Conservation (phyloP, 306 rosid species). For the Vigna reflexopilosa region DNA sequence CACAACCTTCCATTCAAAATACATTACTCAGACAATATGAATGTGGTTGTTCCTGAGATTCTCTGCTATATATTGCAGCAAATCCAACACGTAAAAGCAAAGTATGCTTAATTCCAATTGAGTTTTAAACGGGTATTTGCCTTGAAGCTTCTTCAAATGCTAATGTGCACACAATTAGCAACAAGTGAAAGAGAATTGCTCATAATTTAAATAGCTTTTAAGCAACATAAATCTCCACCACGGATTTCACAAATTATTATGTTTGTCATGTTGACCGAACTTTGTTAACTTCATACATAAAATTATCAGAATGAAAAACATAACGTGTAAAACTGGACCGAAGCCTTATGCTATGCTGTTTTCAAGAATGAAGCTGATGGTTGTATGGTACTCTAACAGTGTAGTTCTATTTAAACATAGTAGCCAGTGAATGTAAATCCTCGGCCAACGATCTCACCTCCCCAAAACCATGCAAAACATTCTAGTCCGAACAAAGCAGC, state of each 20-base stretch:
- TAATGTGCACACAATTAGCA: not conserved
- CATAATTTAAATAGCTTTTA: conserved; percentile 7
- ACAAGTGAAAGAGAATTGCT: conserved; percentile 8
- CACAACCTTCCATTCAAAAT: too few relatives aligned
- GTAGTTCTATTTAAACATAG: conserved; percentile 42
- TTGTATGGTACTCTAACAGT: not conserved
- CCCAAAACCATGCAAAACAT: conserved; percentile 65
- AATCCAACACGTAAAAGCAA: not conserved
- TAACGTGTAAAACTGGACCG: not conserved
- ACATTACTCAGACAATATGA: too few relatives aligned
- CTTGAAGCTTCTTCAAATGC: conserved; percentile 23
- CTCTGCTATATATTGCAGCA: conserved; percentile 25
- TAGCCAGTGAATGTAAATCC: conserved; percentile 65
- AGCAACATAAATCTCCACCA: conserved; percentile 34
- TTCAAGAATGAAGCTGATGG: conserved; percentile 26
- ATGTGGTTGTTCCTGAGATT: conserved; percentile 39
- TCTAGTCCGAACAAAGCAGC: conserved; percentile 60
- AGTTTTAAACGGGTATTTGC: not conserved
- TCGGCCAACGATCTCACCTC: conserved; percentile 60
- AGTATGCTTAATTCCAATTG: not conserved
- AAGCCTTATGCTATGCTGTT: not conserved
- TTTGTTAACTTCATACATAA: conserved; percentile 28
- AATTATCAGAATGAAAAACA: conserved; percentile 18
- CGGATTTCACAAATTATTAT: conserved; percentile 39
- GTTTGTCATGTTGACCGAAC: conserved; percentile 22